A percentile compares a stretch with the other conserved stretches of the same genome.
phyloP scores from a whole-genome alignment of 345 rosid genomes.

The Salix viminalis region DNA sequence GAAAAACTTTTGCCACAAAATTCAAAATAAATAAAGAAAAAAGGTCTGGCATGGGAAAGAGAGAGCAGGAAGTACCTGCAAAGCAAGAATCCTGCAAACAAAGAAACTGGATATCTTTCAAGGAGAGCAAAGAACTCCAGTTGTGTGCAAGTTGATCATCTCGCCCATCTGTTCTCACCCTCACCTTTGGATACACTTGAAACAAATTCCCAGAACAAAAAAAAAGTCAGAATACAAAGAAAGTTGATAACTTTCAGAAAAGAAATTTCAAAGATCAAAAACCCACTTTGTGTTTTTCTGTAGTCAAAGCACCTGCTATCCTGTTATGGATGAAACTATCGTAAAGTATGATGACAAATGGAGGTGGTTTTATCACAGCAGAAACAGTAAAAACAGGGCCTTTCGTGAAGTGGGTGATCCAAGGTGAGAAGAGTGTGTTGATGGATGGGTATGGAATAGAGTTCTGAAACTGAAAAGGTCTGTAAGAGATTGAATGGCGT shows the following conservation, averaged over 20 bases:
- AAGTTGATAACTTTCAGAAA: background rate
- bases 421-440: background rate
- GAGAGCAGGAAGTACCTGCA: constrained; percentile 30
- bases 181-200: constrained; percentile 66
- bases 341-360: background rate
- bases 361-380: constrained; percentile 5
- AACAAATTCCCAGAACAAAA: background rate
- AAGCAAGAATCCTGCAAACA: constrained; percentile 40
- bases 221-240: constrained; percentile 14
- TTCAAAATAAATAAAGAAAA: background rate
- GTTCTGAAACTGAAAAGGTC: background rate
- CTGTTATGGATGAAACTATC: background rate
- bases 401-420: background rate
- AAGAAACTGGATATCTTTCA: constrained; percentile 48
- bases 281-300: constrained; percentile 4
- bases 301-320: background rate
- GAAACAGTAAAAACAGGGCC: background rate
- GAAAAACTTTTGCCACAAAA: background rate
- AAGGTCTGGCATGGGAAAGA: background rate
- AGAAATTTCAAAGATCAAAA: constrained; percentile 6
- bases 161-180: constrained; percentile 32
- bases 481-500: background rate
- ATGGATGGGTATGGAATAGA: background rate
- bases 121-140: constrained; percentile 38
- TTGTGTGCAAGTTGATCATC: constrained; percentile 23